These are phyloP conservation scores for Didymella sp. DNA, from an alignment of 2,329 filamentous ascomycete genomes.

Conservation along the genomic window DNA sequence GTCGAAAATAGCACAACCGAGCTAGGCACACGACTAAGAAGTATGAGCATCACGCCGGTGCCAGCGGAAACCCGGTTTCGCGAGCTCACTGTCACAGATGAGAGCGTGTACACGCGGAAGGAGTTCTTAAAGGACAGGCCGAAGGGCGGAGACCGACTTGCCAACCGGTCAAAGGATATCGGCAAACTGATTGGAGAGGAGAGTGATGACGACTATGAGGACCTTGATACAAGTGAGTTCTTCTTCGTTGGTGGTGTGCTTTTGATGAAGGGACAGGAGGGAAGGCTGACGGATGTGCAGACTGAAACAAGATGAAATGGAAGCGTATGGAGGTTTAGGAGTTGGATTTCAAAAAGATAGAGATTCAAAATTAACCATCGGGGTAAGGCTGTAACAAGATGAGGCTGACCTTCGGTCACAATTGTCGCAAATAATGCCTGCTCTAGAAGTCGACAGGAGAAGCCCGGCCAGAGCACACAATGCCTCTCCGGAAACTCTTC, in stretches of 20 bases:
- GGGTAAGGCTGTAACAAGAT: too few relatives aligned
- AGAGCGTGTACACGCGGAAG: background rate
- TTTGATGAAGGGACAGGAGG: conserved; percentile 7
- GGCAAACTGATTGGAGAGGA: background rate
- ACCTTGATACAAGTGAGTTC: conserved; percentile 23
- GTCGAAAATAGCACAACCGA: background rate
- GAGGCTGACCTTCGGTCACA: background rate
- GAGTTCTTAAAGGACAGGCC: background rate
- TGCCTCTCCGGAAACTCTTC: background rate
- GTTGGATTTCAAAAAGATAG: too few relatives aligned
- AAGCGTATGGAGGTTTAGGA: background rate
- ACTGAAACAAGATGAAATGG: background rate
- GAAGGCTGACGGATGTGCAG: conserved; percentile 2
- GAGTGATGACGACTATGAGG: conserved; percentile 8
- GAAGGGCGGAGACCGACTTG: background rate
- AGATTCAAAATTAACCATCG: too few relatives aligned
- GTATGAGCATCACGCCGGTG: conserved; percentile 23
- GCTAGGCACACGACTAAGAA: background rate
- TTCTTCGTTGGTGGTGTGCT: conserved; percentile 13
- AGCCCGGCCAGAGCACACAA: background rate
- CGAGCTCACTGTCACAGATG: too few relatives aligned
- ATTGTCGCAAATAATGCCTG: background rate
- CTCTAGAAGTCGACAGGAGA: too few relatives aligned
- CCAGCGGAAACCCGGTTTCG: conserved; percentile 26
- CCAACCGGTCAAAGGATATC: conserved; percentile 2